Base-by-base conservation (phyloP, 2,329 filamentous ascomycete species). In the Verticillium albo-atrum region DNA sequence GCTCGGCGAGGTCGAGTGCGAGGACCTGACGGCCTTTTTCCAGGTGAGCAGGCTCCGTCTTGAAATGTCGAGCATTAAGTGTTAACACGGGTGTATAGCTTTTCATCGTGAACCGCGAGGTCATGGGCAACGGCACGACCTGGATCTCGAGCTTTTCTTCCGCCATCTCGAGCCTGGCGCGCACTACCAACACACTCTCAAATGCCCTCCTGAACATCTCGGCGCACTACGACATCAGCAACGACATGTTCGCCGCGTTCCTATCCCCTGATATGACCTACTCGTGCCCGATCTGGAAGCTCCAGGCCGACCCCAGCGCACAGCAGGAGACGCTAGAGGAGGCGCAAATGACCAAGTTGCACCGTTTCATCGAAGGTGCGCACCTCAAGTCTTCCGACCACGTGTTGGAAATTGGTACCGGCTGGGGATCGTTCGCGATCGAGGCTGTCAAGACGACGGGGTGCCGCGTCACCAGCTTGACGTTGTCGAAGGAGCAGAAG, bases 211-310 rank as follows among this genome's bases (percentile, higher is more conserved):
- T 89, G 51, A 90, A 92, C 68, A 86, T 89, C 57, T 82, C 82
- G 2, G 87, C 88, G 4, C 89, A 92, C 64, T 92, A 92, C 70
- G 89, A 92, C 66, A 89, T 91, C 62, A 87, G 84, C 64, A 91
- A 91, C 67, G 85, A 87, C 60, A 89, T 91, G 86, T 91, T 91
- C 66, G 85, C 87, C 6, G 86, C 88, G 0, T 91, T 91, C 64
- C 77, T 91, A 28, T 89, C 87, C 0, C 79, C 83, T n/a, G 89
- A 91, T 67, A 91, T 91, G 88, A 90, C 88, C 4, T 91, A 90
- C 66, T 90, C 87, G 1, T 90, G 88, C 68, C 84, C 88, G 3
- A 85, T 90, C 55, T 89, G 88, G 87, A 75, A 79, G 52, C 75
- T 74, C 1, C 73, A 70, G 35, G 74, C 74, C 12, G 74, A 78